phyloP scores from a whole-genome alignment of 2,329 filamentous ascomycete genomes.

The Elsinoe ampelina region DNA sequence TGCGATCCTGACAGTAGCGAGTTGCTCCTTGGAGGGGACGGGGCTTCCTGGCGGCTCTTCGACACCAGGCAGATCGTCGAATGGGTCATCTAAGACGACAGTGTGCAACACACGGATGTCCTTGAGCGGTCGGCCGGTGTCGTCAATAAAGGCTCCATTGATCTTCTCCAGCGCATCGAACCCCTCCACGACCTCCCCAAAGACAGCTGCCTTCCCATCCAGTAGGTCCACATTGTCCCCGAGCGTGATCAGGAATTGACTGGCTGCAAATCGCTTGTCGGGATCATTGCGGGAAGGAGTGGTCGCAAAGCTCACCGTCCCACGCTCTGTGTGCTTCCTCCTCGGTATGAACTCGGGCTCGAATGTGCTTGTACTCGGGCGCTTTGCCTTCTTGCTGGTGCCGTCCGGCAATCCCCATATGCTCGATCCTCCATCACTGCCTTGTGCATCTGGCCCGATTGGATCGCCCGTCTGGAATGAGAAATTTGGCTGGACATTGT shows the following conservation, averaged over 20 bases:
- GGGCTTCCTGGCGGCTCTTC: constrained; percentile 72
- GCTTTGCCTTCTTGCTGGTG: constrained; percentile 55
- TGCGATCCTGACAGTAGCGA: constrained; percentile 83
- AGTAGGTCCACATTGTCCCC: constrained; percentile 83
- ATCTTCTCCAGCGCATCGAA: constrained; percentile 92
- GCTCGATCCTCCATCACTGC: constrained; percentile 85
- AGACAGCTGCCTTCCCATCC: constrained; percentile 88
- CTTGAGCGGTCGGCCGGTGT: constrained; percentile 76
- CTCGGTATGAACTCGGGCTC: constrained; percentile 76
- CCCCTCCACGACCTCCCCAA: constrained; percentile 90
- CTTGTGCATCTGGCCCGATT: constrained; percentile 70
- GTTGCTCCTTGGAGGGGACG: constrained; percentile 69
- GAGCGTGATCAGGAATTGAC: constrained; percentile 88
- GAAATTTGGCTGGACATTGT: constrained; percentile 88
- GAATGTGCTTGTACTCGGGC: constrained; percentile 43
- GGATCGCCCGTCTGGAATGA: constrained; percentile 95
- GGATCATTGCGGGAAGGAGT: constrained; percentile 65
- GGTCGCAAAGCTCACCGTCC: constrained; percentile 97
- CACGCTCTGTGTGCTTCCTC: constrained; percentile 77
- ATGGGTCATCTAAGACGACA: constrained; percentile 84
- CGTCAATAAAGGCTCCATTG: constrained; percentile 79
- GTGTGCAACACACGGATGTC: constrained; percentile 94
- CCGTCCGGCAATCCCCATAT: constrained; percentile 78
- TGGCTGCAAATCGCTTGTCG: constrained; percentile 72
- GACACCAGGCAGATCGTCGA: constrained; percentile 68